Conservation (phyloP, 2,329 filamentous ascomycete species). For the Gnomoniopsis sp. region DNA sequence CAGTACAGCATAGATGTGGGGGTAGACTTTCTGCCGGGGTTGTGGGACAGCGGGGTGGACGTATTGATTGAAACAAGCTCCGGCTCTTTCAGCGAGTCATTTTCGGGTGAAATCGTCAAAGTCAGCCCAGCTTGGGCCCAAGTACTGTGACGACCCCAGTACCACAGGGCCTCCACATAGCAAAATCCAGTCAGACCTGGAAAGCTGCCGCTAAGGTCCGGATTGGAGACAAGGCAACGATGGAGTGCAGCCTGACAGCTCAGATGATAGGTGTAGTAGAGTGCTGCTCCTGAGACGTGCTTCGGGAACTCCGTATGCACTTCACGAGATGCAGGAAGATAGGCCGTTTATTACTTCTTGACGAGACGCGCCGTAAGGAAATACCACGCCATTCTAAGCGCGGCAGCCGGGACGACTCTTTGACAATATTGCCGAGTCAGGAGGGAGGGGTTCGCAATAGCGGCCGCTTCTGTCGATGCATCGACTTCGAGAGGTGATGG, state of each 20-base stretch:
- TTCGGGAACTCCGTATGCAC: not conserved
- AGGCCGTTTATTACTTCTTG: not conserved
- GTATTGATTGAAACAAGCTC: slow-evolving; percentile 11
- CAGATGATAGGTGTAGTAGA: not conserved
- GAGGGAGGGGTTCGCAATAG: not conserved
- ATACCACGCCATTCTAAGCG: not conserved
- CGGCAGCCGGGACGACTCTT: not conserved
- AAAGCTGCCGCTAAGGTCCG: not conserved
- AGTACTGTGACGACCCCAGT: not conserved
- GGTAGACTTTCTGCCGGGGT: slow-evolving; percentile 9
- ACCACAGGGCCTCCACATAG: not conserved
- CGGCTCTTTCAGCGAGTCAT: slow-evolving; percentile 17
- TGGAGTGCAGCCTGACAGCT: not conserved
- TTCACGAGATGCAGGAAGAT: not conserved
- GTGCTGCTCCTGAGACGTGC: not conserved
- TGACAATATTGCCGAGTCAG: not conserved
- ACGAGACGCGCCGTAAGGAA: not conserved
- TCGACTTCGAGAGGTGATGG: not conserved
- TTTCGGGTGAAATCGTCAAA: slow-evolving; percentile 10
- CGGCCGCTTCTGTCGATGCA: not conserved
- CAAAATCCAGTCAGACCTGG: not conserved
- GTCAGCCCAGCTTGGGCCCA: not conserved
- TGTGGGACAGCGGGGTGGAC: slow-evolving; percentile 8
- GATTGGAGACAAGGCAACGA: not conserved
- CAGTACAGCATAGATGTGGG: slow-evolving; percentile 13